Conservation (phyloP, 306 rosid species). For the Cucumis melo region DNA sequence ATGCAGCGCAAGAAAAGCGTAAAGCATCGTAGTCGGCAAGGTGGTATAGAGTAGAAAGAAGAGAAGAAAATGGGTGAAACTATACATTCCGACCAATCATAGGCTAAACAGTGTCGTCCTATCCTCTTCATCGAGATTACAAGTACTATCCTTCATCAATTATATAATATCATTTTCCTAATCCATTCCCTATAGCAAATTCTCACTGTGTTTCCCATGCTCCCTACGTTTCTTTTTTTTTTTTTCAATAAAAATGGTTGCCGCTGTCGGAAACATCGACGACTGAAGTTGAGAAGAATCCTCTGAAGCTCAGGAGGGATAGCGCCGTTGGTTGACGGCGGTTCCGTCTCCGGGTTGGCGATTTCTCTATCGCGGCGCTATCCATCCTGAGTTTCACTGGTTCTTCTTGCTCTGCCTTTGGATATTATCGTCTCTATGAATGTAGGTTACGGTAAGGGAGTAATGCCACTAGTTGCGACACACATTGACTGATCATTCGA, state of each 20-base stretch:
- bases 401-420: conserved; percentile 6
- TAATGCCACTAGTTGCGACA: background rate
- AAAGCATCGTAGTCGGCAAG: background rate
- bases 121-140: background rate
- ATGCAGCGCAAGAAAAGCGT: background rate
- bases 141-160: background rate
- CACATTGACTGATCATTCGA: background rate
- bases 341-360: background rate
- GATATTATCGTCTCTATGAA: background rate
- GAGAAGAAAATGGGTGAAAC: background rate
- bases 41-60: background rate
- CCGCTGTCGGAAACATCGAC: background rate
- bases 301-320: conserved; percentile 17
- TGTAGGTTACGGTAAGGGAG: background rate
- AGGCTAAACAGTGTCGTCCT: background rate
- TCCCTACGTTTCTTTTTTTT: background rate
- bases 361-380: background rate
- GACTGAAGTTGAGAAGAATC: conserved; percentile 4
- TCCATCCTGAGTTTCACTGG: conserved; percentile 15
- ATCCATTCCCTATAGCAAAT: background rate
- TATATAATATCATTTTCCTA: background rate
- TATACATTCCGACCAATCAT: background rate
- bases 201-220: background rate
- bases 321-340: background rate
- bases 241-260: too few relatives aligned